A percentile compares a stretch with the other conserved stretches of the same genome.
Evolutionary conservation across 2,329 filamentous ascomycete species (phyloP).

Genomic region (Sclerotinia subarctica): DNA sequence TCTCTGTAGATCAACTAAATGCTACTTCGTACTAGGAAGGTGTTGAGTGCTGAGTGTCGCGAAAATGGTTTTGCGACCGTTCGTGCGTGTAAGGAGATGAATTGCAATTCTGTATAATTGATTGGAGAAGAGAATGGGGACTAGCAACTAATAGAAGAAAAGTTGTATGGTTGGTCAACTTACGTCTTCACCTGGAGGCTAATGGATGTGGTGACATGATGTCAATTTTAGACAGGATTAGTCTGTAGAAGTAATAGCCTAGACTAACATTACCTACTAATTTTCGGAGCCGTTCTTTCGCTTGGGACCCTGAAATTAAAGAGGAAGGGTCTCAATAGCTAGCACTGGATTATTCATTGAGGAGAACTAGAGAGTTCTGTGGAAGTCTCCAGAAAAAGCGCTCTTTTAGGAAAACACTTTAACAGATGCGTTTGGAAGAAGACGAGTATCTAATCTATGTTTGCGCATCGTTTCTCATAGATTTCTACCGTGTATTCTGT

Average conservation of each 20-base stretch:
- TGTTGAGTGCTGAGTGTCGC: neutral
- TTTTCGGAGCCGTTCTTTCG: no score
- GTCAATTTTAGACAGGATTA: neutral
- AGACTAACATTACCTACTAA: neutral
- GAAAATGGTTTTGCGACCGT: neutral
- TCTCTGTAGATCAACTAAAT: neutral
- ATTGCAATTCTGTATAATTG: neutral
- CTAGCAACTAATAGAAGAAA: neutral
- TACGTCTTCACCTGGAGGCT: neutral
- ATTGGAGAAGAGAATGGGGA: neutral
- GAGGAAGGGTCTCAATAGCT: no score
- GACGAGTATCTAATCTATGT: neutral
- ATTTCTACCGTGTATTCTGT: neutral
- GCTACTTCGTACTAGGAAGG: conserved; percentile 1
- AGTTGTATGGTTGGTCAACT: neutral
- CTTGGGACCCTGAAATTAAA: no score
- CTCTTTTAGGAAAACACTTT: neutral
- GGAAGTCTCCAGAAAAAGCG: neutral
- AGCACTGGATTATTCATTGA: accelerated
- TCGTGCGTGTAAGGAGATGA: neutral
- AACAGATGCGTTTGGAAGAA: neutral
- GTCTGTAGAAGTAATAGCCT: neutral
- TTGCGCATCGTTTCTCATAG: neutral
- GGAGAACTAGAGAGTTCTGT: no score
- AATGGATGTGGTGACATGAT: neutral